phyloP scores from a whole-genome alignment of 1,284 basidiomycete genomes.

The Sporisorium sorghi region DNA sequence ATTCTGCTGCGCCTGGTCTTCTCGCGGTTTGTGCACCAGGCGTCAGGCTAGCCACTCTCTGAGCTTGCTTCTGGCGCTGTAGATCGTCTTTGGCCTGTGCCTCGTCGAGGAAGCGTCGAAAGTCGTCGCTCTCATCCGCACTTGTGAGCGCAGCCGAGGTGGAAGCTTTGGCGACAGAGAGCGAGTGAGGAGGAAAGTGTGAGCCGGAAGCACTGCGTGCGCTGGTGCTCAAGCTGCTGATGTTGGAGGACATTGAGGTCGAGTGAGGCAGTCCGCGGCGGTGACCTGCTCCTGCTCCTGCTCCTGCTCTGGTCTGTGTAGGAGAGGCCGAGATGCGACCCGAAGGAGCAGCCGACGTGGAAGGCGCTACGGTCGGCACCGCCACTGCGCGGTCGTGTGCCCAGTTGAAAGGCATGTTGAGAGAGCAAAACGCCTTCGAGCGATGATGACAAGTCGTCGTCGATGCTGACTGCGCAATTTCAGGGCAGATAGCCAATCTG shows the following conservation, averaged over 20 bases:
- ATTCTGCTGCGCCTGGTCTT: conserved; percentile 25
- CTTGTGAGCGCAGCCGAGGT: conserved; percentile 30
- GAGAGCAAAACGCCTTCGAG: neutral
- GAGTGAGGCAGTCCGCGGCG: conserved; percentile 28
- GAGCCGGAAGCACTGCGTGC: conserved; percentile 24
- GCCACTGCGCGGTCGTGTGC: conserved; percentile 21
- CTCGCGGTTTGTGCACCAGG: neutral
- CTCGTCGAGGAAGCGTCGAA: conserved; percentile 30
- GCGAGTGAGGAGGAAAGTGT: conserved; percentile 11
- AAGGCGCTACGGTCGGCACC: conserved; percentile 9
- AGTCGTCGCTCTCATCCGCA: conserved; percentile 39
- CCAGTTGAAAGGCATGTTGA: conserved; percentile 31
- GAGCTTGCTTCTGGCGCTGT: conserved; percentile 5
- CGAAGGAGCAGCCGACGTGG: conserved; percentile 30
- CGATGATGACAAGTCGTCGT: neutral
- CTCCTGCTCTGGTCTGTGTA: conserved; percentile 8
- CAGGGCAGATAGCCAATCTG: no score
- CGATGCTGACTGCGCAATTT: neutral
- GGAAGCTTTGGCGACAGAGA: conserved; percentile 30
- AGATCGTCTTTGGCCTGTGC: conserved; percentile 26
- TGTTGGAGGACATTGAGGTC: conserved; percentile 30
- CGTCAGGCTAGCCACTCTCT: neutral
- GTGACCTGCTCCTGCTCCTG: conserved; percentile 7
- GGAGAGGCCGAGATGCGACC: conserved; percentile 36
- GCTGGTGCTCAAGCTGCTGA: conserved; percentile 23